phyloP scores from a whole-genome alignment of 208 protist species.

The Wallacemonas collosoma region DNA sequence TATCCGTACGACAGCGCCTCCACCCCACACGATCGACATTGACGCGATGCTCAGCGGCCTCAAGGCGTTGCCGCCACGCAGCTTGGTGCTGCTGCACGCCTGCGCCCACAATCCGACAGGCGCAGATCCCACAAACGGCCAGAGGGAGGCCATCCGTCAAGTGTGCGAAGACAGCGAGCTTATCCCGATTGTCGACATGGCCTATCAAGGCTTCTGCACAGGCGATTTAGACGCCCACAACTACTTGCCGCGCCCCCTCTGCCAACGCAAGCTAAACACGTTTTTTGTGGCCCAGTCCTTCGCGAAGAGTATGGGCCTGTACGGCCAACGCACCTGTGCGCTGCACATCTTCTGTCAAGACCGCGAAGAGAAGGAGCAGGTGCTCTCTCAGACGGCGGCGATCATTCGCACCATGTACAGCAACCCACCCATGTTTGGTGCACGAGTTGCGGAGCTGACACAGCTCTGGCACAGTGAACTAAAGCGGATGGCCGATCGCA shows the following conservation, averaged over 20 bases:
- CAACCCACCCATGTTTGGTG: conserved; percentile 95
- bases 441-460: conserved; percentile 78
- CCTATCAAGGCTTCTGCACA: conserved; percentile 95
- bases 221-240: conserved; percentile 94
- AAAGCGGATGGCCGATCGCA: conserved; percentile 79
- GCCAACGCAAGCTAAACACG: conserved; percentile 52
- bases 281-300: conserved; percentile 94
- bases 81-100: conserved; percentile 95
- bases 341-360: conserved; percentile 81
- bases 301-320: conserved; percentile 98
- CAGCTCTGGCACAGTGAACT: conserved; percentile 88
- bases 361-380: conserved; percentile 50
- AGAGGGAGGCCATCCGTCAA: conserved; percentile 93
- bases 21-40: conserved; percentile 62
- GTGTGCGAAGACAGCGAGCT: conserved; percentile 77
- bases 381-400: conserved; percentile 93
- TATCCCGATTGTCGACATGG: conserved; percentile 94
- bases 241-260: conserved; percentile 65
- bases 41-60: conserved; percentile 74
- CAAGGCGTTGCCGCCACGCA: conserved; percentile 54
- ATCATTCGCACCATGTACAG: conserved; percentile 95
- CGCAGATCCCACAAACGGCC: conserved; percentile 92
- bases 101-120: conserved; percentile 99
- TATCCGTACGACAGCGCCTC: conserved; percentile 82
- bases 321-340: conserved; percentile 95